Base-by-base conservation (phyloP, 2,329 filamentous ascomycete species). In the Paraphaeosphaeria minitans region DNA sequence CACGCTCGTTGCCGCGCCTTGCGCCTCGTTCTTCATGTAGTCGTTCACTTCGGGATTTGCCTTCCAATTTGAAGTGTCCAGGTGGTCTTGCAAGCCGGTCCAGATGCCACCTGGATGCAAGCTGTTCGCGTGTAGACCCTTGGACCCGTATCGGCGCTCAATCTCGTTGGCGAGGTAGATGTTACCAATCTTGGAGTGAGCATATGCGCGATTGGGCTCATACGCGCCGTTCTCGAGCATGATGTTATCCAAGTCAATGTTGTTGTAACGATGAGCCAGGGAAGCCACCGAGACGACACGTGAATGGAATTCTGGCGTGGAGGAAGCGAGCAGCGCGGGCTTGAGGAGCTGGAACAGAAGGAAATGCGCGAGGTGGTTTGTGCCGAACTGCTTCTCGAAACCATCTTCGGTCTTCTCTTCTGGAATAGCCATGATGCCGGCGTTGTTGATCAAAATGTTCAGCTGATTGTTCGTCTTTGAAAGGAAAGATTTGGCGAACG, bases 141-240 rank as follows among this genome's bases (percentile, higher is more conserved):
- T 64, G 0, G 67, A 27, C 1, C 79, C 81, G 61, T 83, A 85
- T 0, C 76, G 76, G 1, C 83, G 76, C 33, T 85, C 82, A 27
- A 85, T 76, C 56, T 84, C 77, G 60, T 81, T 84, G 9, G 83
- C 79, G 56, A 83, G 79, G 63, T 78, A 83, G 27, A 85, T 77
- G 57, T 82, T 84, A 9, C 84, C 83, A 0, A 78, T 77, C 64
- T 86, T 87, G 45, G 77, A 75, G 60, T 83, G 79, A 0, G 75
- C 79, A 61, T 86, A 86, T 1, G 80, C 75, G 1, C 58, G 43
- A 54, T 66, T 74, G 0, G 74, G 39, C 13, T 60, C 24, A 51
- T 67, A 67, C 58, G 80, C 80, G n/a, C 64, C 71, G 19, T 64
- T 70, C 27, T 63, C 67, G 42, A 79, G 75, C 57, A 78, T 75